phyloP scores from a whole-genome alignment of 208 protist species.

The Trypanosoma vivax region DNA sequence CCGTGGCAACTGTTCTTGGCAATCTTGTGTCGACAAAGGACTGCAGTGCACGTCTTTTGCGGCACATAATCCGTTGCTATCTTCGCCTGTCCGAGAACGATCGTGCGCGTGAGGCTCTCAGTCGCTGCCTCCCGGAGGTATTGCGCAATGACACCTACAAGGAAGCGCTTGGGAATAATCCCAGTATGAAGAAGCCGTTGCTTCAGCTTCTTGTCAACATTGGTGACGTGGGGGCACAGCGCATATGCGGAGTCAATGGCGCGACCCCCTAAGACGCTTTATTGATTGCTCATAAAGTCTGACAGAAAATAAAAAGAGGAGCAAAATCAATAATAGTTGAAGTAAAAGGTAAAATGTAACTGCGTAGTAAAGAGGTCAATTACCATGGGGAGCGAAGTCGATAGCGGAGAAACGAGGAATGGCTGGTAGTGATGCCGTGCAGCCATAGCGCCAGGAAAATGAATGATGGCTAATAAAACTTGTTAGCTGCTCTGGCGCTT shows the following conservation, averaged over 20 bases:
- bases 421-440: too few species aligned
- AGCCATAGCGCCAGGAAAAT: too few species aligned
- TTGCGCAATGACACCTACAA: conserved; percentile 83
- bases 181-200: conserved; percentile 68
- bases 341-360: too few species aligned
- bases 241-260: conserved; percentile 28
- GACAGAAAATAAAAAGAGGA: too few species aligned
- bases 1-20: conserved; percentile 92
- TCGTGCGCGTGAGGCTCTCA: conserved; percentile 69
- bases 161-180: conserved; percentile 56
- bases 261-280: not conserved
- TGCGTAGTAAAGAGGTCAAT: too few species aligned
- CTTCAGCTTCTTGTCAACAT: conserved; percentile 82
- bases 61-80: conserved; percentile 99
- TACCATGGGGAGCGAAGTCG: too few species aligned
- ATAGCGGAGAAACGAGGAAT: too few species aligned
- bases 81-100: conserved; percentile 94
- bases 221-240: conserved; percentile 60
- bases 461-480: too few species aligned
- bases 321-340: too few species aligned
- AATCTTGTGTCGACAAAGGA: conserved; percentile 93
- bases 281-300: not conserved
- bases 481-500: too few species aligned
- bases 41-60: conserved; percentile 92
- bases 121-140: conserved; percentile 67